A percentile compares a stretch with the other conserved stretches of the same genome.
These are phyloP conservation scores for Rhizophagus clarus DNA, from an alignment of 192 early-diverging fungal species.

Conservation along the genomic window DNA sequence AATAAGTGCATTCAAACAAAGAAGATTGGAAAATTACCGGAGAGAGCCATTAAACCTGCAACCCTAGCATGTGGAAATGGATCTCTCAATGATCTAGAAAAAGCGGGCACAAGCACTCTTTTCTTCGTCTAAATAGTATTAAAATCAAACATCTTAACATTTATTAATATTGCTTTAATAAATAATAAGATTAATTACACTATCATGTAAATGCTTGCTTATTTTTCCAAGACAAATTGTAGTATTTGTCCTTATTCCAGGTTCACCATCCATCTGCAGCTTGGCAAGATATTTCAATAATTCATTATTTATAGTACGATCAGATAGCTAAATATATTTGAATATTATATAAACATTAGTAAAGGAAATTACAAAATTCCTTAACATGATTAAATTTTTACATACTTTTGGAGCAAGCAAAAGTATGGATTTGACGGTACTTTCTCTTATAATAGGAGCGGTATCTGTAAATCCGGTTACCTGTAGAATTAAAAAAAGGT, in stretches of 20 bases:
- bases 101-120: conserved; percentile 82
- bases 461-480: conserved; percentile 87
- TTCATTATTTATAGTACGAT: conserved; percentile 80
- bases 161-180: neutral
- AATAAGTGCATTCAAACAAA: neutral
- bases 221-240: conserved; percentile 96
- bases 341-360: neutral
- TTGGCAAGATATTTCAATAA: conserved; percentile 86
- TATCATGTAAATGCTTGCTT: conserved; percentile 72
- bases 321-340: conserved; percentile 53
- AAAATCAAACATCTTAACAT: neutral
- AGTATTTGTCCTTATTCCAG: conserved; percentile 95
- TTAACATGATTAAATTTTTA: neutral
- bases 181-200: conserved; percentile 47
- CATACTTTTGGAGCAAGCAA: conserved; percentile 69
- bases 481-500: conserved; percentile 37
- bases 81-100: conserved; percentile 80
- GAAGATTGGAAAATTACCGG: conserved; percentile 33
- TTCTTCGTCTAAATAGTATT: conserved; percentile 62
- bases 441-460: conserved; percentile 88
- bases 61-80: conserved; percentile 86
- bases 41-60: conserved; percentile 81
- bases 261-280: conserved; percentile 86
- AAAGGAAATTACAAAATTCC: neutral
- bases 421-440: conserved; percentile 84